Base-by-base conservation (phyloP, 1,284 basidiomycete genomes). In the Pseudozyma pruni region DNA sequence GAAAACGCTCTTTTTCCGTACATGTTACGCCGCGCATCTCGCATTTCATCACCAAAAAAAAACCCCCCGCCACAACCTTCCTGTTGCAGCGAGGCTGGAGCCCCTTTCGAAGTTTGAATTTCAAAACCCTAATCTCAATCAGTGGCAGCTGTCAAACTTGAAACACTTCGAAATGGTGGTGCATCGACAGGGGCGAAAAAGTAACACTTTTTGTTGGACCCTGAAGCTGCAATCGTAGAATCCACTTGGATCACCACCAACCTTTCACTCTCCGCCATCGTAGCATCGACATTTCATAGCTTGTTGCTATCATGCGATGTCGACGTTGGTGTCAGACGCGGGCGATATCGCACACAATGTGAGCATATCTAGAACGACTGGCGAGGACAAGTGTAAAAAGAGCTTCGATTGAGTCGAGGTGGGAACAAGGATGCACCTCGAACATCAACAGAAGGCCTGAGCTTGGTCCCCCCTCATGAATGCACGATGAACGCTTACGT, bases 61-160 rank as follows among this genome's bases (percentile, higher is more conserved):
- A n/a, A n/a, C n/a, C n/a, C n/a, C n/a, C n/a, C n/a, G n/a, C n/a
- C n/a, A n/a, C n/a, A n/a, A n/a, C n/a, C n/a, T 29, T 37, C n/a
- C 35, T 37, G 16, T 37, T 17, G 23, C 27, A 11, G 6, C n/a
- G 13, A 17, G 40, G 17, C 17, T 7, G 40, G 8, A 6, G 27
- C 55, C 55, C 55, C 51, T 53, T 34, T 52, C 27, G n/a, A 17
- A 41, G 16, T 37, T 29, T 29, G 40, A 29, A 22, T 42, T 29
- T 29, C 27, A 6, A 29, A n/a, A 29, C 27, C 11, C 20, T 44
- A 17, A 4, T 27, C 37, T 9, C 16, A 27, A 2, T 19, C 8
- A 11, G 25, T 50, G 55, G 47, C 55, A 57, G 55, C 55, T 57
- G 55, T 50, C 54, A 57, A 4, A 25, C 8, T 32, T 38, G 13